Conservation (phyloP, 345 rosid genomes). For the Microthlaspi erraticum region DNA sequence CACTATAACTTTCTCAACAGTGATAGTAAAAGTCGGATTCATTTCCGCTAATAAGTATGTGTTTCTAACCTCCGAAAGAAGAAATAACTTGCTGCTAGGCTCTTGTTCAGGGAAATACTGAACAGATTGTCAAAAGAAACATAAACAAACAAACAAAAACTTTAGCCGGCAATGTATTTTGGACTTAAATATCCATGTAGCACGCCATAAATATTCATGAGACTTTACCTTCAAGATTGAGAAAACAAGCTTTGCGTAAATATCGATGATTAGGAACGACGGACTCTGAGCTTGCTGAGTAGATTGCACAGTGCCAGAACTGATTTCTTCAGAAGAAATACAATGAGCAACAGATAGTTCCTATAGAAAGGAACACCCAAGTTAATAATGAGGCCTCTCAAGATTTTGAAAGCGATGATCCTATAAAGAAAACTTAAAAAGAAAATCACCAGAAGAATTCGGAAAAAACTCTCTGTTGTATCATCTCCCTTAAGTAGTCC, state of each 20-base stretch:
- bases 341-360: constrained; percentile 88
- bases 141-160: background rate
- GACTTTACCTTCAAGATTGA: constrained; percentile 71
- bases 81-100: constrained; percentile 60
- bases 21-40: background rate
- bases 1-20: background rate
- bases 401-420: constrained; percentile 1
- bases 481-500: constrained; percentile 92
- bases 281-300: constrained; percentile 74
- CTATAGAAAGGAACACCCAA: constrained; percentile 46
- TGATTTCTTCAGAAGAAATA: constrained; percentile 70
- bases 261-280: constrained; percentile 84
- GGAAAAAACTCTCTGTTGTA: constrained; percentile 81
- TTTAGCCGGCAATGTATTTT: constrained; percentile 46
- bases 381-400: constrained; percentile 6
- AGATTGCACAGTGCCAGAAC: constrained; percentile 60
- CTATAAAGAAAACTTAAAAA: background rate
- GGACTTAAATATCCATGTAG: background rate
- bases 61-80: constrained; percentile 68
- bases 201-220: constrained; percentile 39
- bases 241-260: constrained; percentile 80
- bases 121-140: constrained; percentile 8
- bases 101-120: constrained; percentile 79
- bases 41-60: background rate
- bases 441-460: constrained; percentile 61